These are phyloP conservation scores for Petrea volubilis DNA, from an alignment of 257 asterid genomes.

Conservation along the genomic window DNA sequence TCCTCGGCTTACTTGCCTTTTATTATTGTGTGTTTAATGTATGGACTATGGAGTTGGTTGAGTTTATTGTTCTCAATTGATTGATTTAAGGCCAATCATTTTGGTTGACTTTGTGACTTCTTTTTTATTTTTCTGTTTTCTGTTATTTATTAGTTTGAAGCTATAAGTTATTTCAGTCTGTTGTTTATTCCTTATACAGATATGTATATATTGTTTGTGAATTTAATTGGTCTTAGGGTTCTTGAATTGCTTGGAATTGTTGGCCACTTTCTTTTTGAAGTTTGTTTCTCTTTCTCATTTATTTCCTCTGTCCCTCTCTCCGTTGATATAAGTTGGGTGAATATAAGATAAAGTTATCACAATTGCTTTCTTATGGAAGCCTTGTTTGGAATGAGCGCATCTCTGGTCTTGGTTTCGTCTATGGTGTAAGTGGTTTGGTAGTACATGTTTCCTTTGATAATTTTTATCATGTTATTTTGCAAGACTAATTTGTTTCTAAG, in stretches of 20 bases:
- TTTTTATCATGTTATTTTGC: background rate
- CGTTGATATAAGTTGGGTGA: background rate
- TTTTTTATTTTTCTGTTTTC: background rate
- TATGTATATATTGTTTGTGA: background rate
- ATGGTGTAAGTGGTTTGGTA: background rate
- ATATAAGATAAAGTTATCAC: background rate
- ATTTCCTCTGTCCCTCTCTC: no score
- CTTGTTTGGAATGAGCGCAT: background rate
- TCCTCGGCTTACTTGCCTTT: background rate
- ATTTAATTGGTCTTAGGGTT: slow-evolving; percentile 20
- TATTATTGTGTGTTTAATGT: background rate
- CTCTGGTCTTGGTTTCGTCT: background rate
- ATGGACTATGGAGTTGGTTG: slow-evolving; percentile 16
- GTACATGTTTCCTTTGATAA: background rate
- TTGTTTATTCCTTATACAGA: background rate
- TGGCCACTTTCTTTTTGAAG: background rate
- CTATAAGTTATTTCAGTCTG: background rate
- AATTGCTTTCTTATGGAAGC: background rate
- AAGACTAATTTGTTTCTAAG: background rate
- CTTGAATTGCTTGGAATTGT: background rate
- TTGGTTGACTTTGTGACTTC: background rate
- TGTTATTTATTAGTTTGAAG: background rate
- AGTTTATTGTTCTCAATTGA: background rate
- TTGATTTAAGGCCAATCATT: background rate
- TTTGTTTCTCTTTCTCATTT: background rate